Conservation (phyloP, 768 basidiomycete genomes). For the Kwoniella mangroviensis region DNA sequence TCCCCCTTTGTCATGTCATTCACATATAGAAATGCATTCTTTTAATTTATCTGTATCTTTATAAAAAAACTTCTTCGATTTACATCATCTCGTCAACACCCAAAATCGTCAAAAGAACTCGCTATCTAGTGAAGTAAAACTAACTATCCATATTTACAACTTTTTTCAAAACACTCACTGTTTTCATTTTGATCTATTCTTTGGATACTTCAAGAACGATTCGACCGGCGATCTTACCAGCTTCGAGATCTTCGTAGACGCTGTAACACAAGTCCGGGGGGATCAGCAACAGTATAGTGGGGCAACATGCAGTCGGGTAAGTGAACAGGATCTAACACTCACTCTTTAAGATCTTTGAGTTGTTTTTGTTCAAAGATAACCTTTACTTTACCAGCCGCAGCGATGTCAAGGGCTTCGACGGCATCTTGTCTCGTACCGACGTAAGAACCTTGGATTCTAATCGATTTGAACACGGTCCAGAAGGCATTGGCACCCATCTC, state of each 20-base stretch:
- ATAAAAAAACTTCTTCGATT: background rate
- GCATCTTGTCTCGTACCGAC: slow-evolving; percentile 73
- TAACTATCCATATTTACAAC: background rate
- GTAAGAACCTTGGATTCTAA: slow-evolving; percentile 59
- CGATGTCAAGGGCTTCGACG: slow-evolving; percentile 76
- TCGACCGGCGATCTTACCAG: slow-evolving; percentile 37
- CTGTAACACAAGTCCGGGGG: background rate
- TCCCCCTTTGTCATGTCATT: background rate
- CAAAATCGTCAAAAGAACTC: slow-evolving; percentile 1
- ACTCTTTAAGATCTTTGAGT: slow-evolving; percentile 30
- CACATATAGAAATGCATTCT: slow-evolving; percentile 5
- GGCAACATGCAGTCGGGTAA: no score
- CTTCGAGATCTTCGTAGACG: slow-evolving; percentile 36
- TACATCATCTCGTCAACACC: background rate
- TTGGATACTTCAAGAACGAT: slow-evolving; percentile 32
- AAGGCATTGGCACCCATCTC: slow-evolving; percentile 59
- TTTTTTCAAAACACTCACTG: background rate
- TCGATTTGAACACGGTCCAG: slow-evolving; percentile 56
- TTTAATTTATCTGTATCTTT: background rate
- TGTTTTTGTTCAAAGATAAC: slow-evolving; percentile 28
- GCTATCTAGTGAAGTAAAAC: no score
- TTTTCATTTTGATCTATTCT: slow-evolving; percentile 8
- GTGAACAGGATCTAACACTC: slow-evolving; percentile 3
- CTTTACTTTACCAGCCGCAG: slow-evolving; percentile 70
- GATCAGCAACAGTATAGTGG: no score